phyloP scores from a whole-genome alignment of 768 basidiomycete genomes.

The Mycena filopes region DNA sequence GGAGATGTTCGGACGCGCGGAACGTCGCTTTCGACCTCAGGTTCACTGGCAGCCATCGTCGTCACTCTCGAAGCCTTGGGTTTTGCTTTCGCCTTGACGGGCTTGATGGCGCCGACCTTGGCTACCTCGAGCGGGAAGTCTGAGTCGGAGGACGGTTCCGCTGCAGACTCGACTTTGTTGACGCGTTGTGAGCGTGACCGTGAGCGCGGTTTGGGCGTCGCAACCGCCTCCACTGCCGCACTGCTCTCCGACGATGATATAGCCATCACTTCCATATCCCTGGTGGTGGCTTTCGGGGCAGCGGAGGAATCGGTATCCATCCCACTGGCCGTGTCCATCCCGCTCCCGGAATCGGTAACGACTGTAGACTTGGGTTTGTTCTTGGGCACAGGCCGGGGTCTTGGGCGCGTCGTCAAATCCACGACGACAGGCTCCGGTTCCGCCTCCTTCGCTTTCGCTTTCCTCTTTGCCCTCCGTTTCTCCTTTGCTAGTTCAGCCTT shows the following conservation, averaged over 20 bases:
- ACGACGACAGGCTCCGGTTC: slow-evolving; percentile 2
- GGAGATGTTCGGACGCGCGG: not conserved
- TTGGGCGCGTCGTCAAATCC: slow-evolving; percentile 11
- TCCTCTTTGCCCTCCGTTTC: slow-evolving; percentile 26
- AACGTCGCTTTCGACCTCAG: not conserved
- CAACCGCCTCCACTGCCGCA: not conserved
- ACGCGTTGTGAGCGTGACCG: slow-evolving; percentile 7
- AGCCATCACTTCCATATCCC: slow-evolving; percentile 6
- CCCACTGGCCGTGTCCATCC: slow-evolving; percentile 23
- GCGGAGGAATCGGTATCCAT: slow-evolving; percentile 27
- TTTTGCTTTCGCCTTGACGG: not conserved
- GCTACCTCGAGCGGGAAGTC: not conserved
- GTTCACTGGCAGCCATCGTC: slow-evolving; percentile 5
- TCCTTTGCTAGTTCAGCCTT: slow-evolving; percentile 21
- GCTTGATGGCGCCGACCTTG: not conserved
- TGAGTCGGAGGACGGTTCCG: not conserved
- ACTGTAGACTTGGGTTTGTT: slow-evolving; percentile 7
- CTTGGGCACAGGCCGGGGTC: slow-evolving; percentile 28
- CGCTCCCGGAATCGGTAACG: slow-evolving; percentile 15
- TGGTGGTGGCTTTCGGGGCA: not conserved
- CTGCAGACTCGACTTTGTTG: not conserved
- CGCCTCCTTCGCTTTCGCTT: slow-evolving; percentile 27
- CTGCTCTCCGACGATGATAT: not conserved
- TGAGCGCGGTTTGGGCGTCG: slow-evolving; percentile 13
- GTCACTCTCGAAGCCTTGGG: not conserved